A percentile compares a stretch with the other conserved stretches of the same genome.
These are phyloP conservation scores for Xerocomellus chrysenteron DNA, from an alignment of 768 basidiomycete genomes.

Conservation along the genomic window DNA sequence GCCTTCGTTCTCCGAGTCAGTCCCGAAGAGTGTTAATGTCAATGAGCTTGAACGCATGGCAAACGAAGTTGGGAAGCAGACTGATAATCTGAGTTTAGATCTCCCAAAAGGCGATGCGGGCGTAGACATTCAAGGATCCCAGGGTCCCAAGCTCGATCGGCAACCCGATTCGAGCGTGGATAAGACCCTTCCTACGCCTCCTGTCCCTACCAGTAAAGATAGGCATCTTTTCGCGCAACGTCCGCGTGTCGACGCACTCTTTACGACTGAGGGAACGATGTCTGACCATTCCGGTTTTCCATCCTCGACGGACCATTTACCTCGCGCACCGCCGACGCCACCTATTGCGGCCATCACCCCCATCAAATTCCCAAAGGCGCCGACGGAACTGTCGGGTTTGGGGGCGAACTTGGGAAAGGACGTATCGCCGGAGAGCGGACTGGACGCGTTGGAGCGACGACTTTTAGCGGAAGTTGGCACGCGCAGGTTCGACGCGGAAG, in stretches of 20 bases:
- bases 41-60: conserved; percentile 73
- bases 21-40: conserved; percentile 45
- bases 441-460: conserved; percentile 71
- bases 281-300: conserved; percentile 4
- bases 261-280: conserved; percentile 17
- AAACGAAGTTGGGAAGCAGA: conserved; percentile 45
- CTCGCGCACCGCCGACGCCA: conserved; percentile 48
- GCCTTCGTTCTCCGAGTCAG: conserved; percentile 39
- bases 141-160: conserved; percentile 14
- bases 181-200: conserved; percentile 63
- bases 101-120: conserved; percentile 22
- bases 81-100: conserved; percentile 28
- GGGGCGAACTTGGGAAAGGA: conserved; percentile 23
- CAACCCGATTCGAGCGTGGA: conserved; percentile 33
- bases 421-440: conserved; percentile 46
- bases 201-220: conserved; percentile 48
- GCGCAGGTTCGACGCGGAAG: conserved; percentile 37
- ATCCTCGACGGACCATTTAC: conserved; percentile 15
- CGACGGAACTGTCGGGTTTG: conserved; percentile 25
- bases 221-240: conserved; percentile 13
- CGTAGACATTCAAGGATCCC: conserved; percentile 19
- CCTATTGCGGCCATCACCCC: conserved; percentile 45
- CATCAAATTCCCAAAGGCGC: conserved; percentile 36
- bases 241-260: conserved; percentile 34
- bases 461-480: conserved; percentile 75